phyloP scores from a whole-genome alignment of 345 rosid genomes.

The Populus alba region DNA sequence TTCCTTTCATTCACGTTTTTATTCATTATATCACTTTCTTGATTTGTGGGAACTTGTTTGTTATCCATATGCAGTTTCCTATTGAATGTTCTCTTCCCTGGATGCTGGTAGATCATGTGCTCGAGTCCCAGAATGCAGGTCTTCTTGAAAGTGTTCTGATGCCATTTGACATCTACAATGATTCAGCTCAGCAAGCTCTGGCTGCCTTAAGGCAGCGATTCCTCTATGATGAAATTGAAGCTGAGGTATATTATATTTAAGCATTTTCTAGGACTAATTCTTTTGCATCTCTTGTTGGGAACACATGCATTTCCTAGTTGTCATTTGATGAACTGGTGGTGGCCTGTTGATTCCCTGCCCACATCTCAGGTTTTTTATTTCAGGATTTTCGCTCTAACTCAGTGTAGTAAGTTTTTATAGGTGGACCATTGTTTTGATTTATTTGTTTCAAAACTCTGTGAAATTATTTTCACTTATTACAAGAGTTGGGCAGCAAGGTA shows the following conservation, averaged over 20 bases:
- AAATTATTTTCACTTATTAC: slow-evolving; percentile 84
- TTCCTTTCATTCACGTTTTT: not conserved
- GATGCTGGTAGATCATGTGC: slow-evolving; percentile 92
- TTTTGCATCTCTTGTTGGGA: slow-evolving; percentile 3
- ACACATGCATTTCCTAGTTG: not conserved
- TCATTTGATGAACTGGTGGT: not conserved
- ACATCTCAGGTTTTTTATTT: not conserved
- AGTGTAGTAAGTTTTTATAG: slow-evolving; percentile 30
- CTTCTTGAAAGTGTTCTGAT: slow-evolving; percentile 88
- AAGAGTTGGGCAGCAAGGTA: slow-evolving; percentile 99
- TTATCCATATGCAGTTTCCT: slow-evolving; percentile 60
- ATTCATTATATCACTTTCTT: not conserved
- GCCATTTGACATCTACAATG: slow-evolving; percentile 96
- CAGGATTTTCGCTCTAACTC: slow-evolving; percentile 5
- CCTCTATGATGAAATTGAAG: slow-evolving; percentile 99
- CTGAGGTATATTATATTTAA: slow-evolving; percentile 61
- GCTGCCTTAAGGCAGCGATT: slow-evolving; percentile 80
- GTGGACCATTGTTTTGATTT: slow-evolving; percentile 98
- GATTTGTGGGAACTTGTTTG: slow-evolving; percentile 1
- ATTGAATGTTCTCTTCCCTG: slow-evolving; percentile 99
- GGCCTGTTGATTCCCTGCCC: not conserved
- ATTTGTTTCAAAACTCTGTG: slow-evolving; percentile 80
- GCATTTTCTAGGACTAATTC: not conserved
- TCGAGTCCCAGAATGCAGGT: slow-evolving; percentile 75
- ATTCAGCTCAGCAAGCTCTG: slow-evolving; percentile 98